Base-by-base conservation (phyloP, 2,329 filamentous ascomycete species). In the Remersonia thermophila region DNA sequence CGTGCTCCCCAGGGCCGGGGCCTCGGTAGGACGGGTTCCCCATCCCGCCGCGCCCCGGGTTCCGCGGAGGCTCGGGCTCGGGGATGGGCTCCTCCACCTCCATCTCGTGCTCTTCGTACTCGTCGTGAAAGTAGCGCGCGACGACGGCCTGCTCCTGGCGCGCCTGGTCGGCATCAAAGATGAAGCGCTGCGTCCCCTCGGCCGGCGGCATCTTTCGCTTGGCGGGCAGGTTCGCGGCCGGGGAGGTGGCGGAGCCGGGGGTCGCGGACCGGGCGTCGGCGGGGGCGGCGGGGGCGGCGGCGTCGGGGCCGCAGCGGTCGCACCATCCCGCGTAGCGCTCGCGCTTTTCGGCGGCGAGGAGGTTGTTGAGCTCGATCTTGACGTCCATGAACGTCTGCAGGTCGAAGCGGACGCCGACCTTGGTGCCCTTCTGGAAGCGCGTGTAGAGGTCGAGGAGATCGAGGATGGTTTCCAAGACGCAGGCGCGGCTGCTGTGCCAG, bases 391-490 rank as follows among this genome's bases (percentile, higher is more conserved):
- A 89, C 36, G 71, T 71, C 47, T 89, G 79, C 30, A 89, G 67
- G 32, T 80, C 73, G 57, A 84, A 81, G 32, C 72, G 64, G 12
- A 71, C 66, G 6, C 86, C 87, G 14, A 94, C 66, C 34, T 79
- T 75, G 25, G 86, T 94, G 35, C 70, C 67, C 46, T 74, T 72
- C 37, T 76, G 74, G 53, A 93, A 80, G 52, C 93, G 83, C 0
- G 85, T 91, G 57, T 95, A 96, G 3, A 96, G 71, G 52, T 98
- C 89, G 17, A 96, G 70, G 0, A 95, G 68, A 53, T 96, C 91
- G 27, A 95, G 74, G 50, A 94, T 73, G 0, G 84, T 89, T 66
- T 96, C 89, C 62, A 70, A 55, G 18, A 73, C 61, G 42, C 65
- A 64, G 7, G 60, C 59, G 20, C 69, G 57, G 8, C 55, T 59